Evolutionary conservation across 2,329 filamentous ascomycete genomes (phyloP).

Genomic region (Paecilomyces dactylethromorphus): DNA sequence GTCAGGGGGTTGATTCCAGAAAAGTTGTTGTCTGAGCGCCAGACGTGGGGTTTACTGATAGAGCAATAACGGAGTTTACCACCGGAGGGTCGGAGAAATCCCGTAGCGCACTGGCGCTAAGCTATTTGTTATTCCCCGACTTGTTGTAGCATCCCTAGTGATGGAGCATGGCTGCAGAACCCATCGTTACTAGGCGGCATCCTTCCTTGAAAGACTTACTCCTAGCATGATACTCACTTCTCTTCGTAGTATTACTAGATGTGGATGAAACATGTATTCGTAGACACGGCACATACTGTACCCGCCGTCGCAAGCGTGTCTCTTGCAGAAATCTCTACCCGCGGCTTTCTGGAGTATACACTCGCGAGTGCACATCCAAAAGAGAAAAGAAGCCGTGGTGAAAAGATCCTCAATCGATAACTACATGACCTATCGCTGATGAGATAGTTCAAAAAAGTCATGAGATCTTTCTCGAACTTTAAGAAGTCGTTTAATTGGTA

Average conservation of each 20-base stretch:
- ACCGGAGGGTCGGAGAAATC: not conserved
- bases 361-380: too few relatives aligned
- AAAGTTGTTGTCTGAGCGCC: not conserved
- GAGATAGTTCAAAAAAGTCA: not conserved
- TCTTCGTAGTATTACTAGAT: not conserved
- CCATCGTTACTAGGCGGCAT: not conserved
- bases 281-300: not conserved
- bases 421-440: too few relatives aligned
- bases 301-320: not conserved
- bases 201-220: not conserved
- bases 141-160: not conserved
- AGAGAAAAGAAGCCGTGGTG: too few relatives aligned
- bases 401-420: too few relatives aligned
- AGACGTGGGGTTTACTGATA: not conserved
- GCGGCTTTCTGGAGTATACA: not conserved
- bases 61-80: not conserved
- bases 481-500: not conserved
- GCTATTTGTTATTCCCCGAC: too few relatives aligned
- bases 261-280: not conserved
- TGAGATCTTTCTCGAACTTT: not conserved
- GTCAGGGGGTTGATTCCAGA: not conserved
- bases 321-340: not conserved
- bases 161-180: not conserved
- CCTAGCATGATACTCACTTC: not conserved
- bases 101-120: not conserved